Conservation (phyloP, 2,329 filamentous ascomycete species). For the Sporothrix phasma region DNA sequence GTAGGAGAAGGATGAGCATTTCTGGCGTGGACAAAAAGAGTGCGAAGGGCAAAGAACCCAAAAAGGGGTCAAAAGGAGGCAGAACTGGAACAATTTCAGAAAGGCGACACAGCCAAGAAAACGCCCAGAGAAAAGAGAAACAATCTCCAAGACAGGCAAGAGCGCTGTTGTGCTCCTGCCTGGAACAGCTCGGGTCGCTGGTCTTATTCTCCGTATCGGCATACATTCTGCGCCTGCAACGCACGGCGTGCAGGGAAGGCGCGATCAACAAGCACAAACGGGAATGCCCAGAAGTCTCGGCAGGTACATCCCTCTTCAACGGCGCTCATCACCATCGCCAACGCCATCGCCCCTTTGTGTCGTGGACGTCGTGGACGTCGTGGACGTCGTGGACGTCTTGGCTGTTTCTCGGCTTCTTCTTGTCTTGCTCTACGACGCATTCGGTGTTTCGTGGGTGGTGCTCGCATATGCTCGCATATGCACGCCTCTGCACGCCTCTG, state of each 20-base stretch:
- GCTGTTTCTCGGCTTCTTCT: background rate
- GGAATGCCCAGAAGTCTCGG: constrained; percentile 9
- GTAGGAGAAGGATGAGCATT: background rate
- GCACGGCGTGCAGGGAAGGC: background rate
- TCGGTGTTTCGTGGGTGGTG: background rate
- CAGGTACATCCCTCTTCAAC: constrained; percentile 2
- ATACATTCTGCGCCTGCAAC: background rate
- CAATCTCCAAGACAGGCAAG: constrained; percentile 3
- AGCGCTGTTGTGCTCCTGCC: background rate
- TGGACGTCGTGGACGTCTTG: constrained; percentile 4
- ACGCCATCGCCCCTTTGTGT: background rate
- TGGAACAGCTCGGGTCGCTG: too few relatives aligned
- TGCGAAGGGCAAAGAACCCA: too few relatives aligned
- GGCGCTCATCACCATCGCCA: background rate
- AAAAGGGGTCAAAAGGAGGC: background rate
- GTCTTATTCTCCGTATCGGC: background rate
- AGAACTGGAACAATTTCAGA: background rate
- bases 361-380: background rate
- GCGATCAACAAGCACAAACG: constrained; percentile 1
- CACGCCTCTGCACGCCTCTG: too few relatives aligned
- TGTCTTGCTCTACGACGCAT: too few relatives aligned
- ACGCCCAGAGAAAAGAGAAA: background rate
- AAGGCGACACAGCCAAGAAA: constrained; percentile 11
- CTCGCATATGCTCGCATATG: too few relatives aligned
- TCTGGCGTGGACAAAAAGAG: background rate